Evolutionary conservation across 306 rosid genomes (phyloP), one percentile per base, ranked within the genome.

Genomic region (Prunus mongolica): DNA sequence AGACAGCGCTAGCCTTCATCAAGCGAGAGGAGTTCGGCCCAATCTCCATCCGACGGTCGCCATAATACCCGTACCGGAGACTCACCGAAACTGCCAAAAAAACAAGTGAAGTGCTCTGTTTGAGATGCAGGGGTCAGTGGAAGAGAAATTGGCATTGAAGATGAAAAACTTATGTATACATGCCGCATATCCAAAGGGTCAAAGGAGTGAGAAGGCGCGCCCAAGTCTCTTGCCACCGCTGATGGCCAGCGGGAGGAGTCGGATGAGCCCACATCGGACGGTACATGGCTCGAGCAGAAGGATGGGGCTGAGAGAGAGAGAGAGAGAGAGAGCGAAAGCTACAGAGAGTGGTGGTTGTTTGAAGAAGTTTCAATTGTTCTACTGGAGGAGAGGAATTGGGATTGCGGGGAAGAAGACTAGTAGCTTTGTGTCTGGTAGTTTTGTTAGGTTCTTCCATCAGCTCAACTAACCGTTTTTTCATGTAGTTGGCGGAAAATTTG

Each of bases 121-220:
- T 86, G 18, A 89, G 89, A 81, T 65, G 55, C 28, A 73, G 60
- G 56, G 70, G 71, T 58, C 3, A 62, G 24, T 4, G 6, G 16
- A 27, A 79, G 32, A 20, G 63, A 70, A 61, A 62, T 24, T 3
- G 19, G 11, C 5, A 73, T 16, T 73, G 27, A 76, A 70, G 73
- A 85, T 78, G 85, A 76, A 83, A 88, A 82, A 82, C 78, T 81
- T 5, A 16, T 19, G 18, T 73, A 25, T 73, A 87, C 97, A 87
- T 90, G 96, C 97, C 97, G 83, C 88, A 89, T 50, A 89, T 79
- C 90, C 93, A 93, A 82, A 90, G 70, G 44, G 92, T 73, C 12
- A 89, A 65, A 24, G 87, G 82, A 76, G 82, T 67, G 12, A 87
- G 65, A 18, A 90, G 66, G 50, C 80, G 84, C 6, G 86, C 55